Percentiles rank a stretch among this genome's conserved stretches.
Conservation (phyloP, 2,329 filamentous ascomycete species). For the Graphium sp. region DNA sequence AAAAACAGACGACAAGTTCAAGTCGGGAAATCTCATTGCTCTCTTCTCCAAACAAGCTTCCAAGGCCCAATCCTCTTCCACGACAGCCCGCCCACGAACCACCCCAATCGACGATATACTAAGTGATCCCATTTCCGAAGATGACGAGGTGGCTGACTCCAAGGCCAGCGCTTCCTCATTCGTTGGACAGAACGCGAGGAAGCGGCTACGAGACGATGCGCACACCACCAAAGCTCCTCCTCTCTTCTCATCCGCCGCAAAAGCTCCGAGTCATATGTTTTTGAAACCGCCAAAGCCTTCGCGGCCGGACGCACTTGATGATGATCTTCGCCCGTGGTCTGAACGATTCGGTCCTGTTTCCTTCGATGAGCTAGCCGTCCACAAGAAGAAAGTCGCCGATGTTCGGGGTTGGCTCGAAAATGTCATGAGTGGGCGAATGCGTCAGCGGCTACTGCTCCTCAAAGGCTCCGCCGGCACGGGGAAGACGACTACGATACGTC, state of each 20-base stretch:
- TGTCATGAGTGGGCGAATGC: conserved; percentile 46
- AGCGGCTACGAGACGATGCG: conserved; percentile 25
- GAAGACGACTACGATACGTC: conserved; percentile 73
- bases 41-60: conserved; percentile 47
- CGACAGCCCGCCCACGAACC: conserved; percentile 5
- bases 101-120: conserved; percentile 27
- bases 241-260: background rate
- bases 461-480: conserved; percentile 85
- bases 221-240: conserved; percentile 5
- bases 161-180: conserved; percentile 33
- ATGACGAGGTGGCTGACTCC: conserved; percentile 36
- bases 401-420: conserved; percentile 70
- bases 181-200: conserved; percentile 37
- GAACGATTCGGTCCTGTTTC: conserved; percentile 64
- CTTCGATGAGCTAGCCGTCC: conserved; percentile 75
- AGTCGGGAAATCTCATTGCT: conserved; percentile 37
- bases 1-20: conserved; percentile 31
- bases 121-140: conserved; percentile 42
- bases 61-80: conserved; percentile 15
- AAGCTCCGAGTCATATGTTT: conserved; percentile 31
- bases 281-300: conserved; percentile 21
- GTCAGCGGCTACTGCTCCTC: conserved; percentile 63
- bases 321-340: conserved; percentile 65
- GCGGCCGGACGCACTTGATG: conserved; percentile 14
- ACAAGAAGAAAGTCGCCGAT: conserved; percentile 85